Conservation (phyloP, 805 yeast species). For the Saturnispora galanensis region DNA sequence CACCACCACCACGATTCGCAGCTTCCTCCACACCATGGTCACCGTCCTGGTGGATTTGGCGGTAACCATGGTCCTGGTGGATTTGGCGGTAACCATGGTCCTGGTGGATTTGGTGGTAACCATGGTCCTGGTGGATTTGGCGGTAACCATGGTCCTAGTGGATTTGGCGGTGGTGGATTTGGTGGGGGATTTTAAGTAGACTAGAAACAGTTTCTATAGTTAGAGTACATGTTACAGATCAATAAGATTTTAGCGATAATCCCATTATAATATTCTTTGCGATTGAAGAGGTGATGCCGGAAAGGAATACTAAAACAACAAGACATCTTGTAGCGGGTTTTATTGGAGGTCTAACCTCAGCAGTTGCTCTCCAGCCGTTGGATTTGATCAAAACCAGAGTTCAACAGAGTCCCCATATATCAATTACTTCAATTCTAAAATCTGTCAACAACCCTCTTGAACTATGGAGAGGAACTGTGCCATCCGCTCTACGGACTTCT, state of each 20-base stretch:
- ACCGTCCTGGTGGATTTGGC: no score
- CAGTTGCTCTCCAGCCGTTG: conserved; percentile 76
- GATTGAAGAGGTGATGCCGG: background rate
- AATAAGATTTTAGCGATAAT: background rate
- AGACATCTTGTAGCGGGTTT: conserved; percentile 74
- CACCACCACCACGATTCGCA: no score
- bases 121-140: conserved; percentile 20
- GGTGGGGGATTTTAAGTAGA: conserved; percentile 3
- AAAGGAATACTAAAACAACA: conserved; percentile 16
- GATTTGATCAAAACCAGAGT: conserved; percentile 82
- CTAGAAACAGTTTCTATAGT: no score
- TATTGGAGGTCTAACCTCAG: conserved; percentile 72
- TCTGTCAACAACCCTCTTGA: conserved; percentile 36
- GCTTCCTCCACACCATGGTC: no score
- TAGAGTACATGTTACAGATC: no score
- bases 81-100: background rate
- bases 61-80: conserved; percentile 4
- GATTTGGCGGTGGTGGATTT: conserved; percentile 9
- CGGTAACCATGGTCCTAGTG: conserved; percentile 19
- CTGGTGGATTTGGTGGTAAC: conserved; percentile 10
- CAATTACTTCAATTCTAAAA: conserved; percentile 26
- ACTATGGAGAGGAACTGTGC: conserved; percentile 90
- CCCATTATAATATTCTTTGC: background rate
- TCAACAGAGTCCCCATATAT: conserved; percentile 44
- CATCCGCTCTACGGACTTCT: conserved; percentile 84